A percentile compares a stretch with the other conserved stretches of the same genome.
These are phyloP conservation scores for Irpex sp. DNA, from an alignment of 1,284 basidiomycete species.

Conservation along the genomic window DNA sequence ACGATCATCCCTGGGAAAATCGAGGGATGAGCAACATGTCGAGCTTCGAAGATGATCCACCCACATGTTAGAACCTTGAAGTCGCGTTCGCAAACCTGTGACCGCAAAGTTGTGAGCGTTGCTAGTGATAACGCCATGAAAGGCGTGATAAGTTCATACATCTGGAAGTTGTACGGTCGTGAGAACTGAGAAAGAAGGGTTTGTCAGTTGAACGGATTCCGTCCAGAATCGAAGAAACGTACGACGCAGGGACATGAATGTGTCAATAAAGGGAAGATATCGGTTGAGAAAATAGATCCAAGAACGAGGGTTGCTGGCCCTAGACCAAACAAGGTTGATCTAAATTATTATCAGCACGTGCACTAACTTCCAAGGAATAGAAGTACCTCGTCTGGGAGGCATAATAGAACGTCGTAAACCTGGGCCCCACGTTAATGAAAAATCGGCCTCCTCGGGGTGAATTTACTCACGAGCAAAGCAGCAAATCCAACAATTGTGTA, in stretches of 20 bases:
- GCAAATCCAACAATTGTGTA: conserved; percentile 4
- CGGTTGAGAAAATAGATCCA: conserved; percentile 37
- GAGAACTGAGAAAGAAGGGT: conserved; percentile 2
- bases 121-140: not conserved
- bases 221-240: not conserved
- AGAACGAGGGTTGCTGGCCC: conserved; percentile 31
- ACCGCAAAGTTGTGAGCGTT: not conserved
- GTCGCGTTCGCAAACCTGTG: conserved; percentile 1
- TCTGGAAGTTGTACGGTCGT: not conserved
- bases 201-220: not conserved
- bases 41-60: not conserved
- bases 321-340: conserved; percentile 36
- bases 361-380: not conserved
- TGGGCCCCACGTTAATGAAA: conserved; percentile 9
- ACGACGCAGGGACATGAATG: conserved; percentile 33
- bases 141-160: not conserved
- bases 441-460: not conserved
- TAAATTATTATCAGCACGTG: conserved; percentile 10
- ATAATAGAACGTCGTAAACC: conserved; percentile 36
- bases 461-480: conserved; percentile 4
- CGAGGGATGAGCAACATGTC: conserved; percentile 19
- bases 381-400: conserved; percentile 36
- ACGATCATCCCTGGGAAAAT: conserved; percentile 31
- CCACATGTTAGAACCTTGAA: conserved; percentile 5
- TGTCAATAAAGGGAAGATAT: conserved; percentile 40